Evolutionary conservation across 805 yeast species (phyloP).

Genomic region (Saturnispora mendoncae): DNA sequence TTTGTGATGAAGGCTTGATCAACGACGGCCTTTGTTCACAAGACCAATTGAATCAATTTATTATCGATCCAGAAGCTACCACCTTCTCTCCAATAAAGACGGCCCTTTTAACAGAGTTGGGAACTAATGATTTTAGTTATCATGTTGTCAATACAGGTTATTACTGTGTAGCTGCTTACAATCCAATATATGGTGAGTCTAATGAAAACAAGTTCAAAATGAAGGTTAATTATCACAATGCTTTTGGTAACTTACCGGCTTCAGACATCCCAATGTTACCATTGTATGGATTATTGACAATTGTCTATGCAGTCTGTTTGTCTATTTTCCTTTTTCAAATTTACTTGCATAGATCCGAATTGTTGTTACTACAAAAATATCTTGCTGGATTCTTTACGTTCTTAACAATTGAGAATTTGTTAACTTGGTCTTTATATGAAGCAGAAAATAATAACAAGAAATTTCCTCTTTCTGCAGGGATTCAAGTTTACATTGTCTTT

Average conservation of each 20-base stretch:
- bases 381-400: constrained; percentile 78
- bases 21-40: constrained; percentile 44
- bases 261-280: constrained; percentile 87
- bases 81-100: constrained; percentile 47
- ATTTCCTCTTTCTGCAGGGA: constrained; percentile 32
- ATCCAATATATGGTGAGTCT: constrained; percentile 27
- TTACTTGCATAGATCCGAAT: constrained; percentile 76
- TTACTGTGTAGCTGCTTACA: constrained; percentile 77
- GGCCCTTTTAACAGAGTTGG: constrained; percentile 44
- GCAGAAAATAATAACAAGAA: constrained; percentile 50
- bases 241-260: constrained; percentile 85
- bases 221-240: constrained; percentile 76
- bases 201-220: constrained; percentile 43
- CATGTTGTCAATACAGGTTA: constrained; percentile 72
- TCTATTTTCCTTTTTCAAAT: constrained; percentile 81
- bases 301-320: constrained; percentile 73
- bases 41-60: constrained; percentile 51
- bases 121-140: constrained; percentile 55
- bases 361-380: constrained; percentile 84
- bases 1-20: constrained; percentile 72
- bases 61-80: constrained; percentile 34
- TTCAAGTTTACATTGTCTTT: constrained; percentile 67
- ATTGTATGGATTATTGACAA: constrained; percentile 75
- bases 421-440: constrained; percentile 89
- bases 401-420: constrained; percentile 73